A percentile compares a stretch with the other conserved stretches of the same genome.
Evolutionary conservation across 176 grass and related monocot species (phyloP).

Genomic region (Rhipidocladum racemiflorum): DNA sequence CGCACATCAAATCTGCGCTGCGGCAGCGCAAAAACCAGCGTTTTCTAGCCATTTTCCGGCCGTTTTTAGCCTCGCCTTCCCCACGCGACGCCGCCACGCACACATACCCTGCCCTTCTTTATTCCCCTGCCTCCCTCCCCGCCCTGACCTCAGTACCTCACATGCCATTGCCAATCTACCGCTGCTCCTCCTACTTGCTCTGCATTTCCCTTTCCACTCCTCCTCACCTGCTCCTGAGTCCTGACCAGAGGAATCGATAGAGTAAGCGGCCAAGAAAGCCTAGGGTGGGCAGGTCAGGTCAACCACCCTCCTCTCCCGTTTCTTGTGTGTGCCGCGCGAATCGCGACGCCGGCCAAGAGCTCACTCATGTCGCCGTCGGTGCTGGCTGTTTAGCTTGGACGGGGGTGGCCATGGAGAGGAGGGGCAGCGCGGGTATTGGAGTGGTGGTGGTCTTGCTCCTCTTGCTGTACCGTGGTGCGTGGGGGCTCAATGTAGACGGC

Average conservation of each 20-base stretch:
- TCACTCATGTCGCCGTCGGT: neutral
- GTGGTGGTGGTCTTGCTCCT: neutral
- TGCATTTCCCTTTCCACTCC: neutral
- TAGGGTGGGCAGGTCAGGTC: neutral
- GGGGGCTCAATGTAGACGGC: conserved; percentile 59
- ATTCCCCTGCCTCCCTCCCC: neutral
- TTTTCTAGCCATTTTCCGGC: neutral
- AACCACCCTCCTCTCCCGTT: neutral
- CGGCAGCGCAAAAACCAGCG: neutral
- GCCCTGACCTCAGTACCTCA: neutral
- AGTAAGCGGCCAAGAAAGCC: neutral
- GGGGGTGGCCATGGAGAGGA: conserved; percentile 16
- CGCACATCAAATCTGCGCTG: neutral
- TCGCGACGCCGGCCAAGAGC: neutral
- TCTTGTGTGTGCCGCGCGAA: neutral
- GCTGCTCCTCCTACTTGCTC: neutral
- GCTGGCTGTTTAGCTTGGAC: neutral
- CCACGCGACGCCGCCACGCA: neutral
- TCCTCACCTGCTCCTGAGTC: neutral
- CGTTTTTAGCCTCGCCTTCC: neutral
- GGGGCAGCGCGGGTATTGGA: neutral
- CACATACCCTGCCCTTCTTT: conserved; percentile 27
- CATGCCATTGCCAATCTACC: conserved; percentile 55
- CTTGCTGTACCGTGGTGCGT: neutral
- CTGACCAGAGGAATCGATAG: neutral